Conservation (phyloP, 2,329 filamentous ascomycete genomes). For the Neopestalotiopsis clavispora region DNA sequence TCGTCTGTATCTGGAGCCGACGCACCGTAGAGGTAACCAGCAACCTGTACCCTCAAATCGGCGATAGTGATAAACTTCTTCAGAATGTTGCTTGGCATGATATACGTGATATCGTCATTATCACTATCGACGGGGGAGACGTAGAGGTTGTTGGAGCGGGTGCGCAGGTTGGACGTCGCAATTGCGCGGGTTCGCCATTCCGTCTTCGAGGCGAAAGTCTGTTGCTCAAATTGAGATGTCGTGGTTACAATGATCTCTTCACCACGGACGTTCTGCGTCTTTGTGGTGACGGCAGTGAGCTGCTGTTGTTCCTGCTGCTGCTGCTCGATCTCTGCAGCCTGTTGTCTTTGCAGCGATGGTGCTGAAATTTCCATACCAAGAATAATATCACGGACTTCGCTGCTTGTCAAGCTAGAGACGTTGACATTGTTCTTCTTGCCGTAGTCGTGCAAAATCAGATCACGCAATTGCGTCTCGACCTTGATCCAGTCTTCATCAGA, state of each 20-base stretch:
- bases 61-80: slow-evolving; percentile 98
- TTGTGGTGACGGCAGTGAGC: slow-evolving; percentile 94
- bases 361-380: slow-evolving; percentile 99
- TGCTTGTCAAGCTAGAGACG: slow-evolving; percentile 92
- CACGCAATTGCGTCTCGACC: slow-evolving; percentile 94
- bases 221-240: slow-evolving; percentile 96
- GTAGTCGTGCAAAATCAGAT: slow-evolving; percentile 97
- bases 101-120: slow-evolving; percentile 90
- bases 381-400: slow-evolving; percentile 97
- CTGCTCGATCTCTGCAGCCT: slow-evolving; percentile 98
- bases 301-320: slow-evolving; percentile 97
- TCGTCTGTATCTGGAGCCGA: slow-evolving; percentile 88
- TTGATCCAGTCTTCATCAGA: slow-evolving; percentile 99
- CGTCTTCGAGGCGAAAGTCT: slow-evolving; percentile 97
- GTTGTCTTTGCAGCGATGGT: slow-evolving; percentile 96
- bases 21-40: slow-evolving; percentile 91
- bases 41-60: slow-evolving; percentile 94
- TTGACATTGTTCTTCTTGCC: slow-evolving; percentile 99
- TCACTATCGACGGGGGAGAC: slow-evolving; percentile 95
- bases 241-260: slow-evolving; percentile 99
- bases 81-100: slow-evolving; percentile 98
- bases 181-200: slow-evolving; percentile 98
- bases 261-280: slow-evolving; percentile 95
- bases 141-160: slow-evolving; percentile 96
- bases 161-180: slow-evolving; percentile 92